Evolutionary conservation across 164 flowering plant species (phyloP).

Genomic region (Vitis riparia): DNA sequence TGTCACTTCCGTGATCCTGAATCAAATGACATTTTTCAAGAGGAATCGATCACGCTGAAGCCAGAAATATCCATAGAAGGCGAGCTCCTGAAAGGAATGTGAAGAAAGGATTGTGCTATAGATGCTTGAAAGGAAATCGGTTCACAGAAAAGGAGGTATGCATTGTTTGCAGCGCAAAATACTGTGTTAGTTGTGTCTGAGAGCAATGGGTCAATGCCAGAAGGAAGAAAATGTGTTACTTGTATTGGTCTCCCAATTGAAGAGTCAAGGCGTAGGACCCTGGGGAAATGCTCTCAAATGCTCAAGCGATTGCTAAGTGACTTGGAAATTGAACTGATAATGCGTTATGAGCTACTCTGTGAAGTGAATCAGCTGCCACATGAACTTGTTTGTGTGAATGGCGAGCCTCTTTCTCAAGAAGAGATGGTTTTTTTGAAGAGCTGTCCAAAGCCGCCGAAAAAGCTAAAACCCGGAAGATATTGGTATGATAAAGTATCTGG

Average conservation of each 20-base stretch:
- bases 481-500: constrained; percentile 65
- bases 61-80: constrained; percentile 23
- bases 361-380: constrained; percentile 36
- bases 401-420: constrained; percentile 26
- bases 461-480: constrained; percentile 46
- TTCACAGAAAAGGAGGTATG: constrained; percentile 49
- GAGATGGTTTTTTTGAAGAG: constrained; percentile 32
- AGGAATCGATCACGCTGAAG: constrained; percentile 25
- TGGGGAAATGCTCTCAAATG: constrained; percentile 47
- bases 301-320: constrained; percentile 30
- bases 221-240: constrained; percentile 56
- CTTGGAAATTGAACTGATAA: constrained; percentile 32
- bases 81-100: constrained; percentile 30
- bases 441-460: constrained; percentile 44
- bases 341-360: constrained; percentile 39
- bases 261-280: constrained; percentile 29
- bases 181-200: constrained; percentile 45
- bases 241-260: constrained; percentile 48
- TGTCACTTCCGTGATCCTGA: constrained; percentile 51
- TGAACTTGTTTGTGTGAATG: constrained; percentile 40
- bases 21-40: constrained; percentile 17
- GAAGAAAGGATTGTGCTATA: constrained; percentile 55
- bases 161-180: constrained; percentile 54
- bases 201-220: constrained; percentile 69
- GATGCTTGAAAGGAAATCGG: constrained; percentile 47